Base-by-base conservation (phyloP, 768 basidiomycete species). In the Macrocybe gigantea region DNA sequence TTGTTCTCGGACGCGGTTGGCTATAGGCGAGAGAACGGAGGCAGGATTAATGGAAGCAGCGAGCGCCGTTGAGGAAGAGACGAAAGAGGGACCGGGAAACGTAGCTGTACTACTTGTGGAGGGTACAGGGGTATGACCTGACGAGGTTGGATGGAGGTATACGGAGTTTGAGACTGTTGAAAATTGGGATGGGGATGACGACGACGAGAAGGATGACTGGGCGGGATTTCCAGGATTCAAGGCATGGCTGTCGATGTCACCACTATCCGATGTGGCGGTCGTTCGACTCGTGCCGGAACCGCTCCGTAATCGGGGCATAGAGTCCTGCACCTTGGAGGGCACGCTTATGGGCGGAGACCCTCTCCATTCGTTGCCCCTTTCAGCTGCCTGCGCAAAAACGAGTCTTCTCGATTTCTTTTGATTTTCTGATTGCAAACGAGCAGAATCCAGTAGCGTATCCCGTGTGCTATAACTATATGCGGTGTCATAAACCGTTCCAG, bases 381-480 rank as follows among this genome's bases (percentile, higher is more conserved):
- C 77, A 42, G 83, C 85, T 15, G 85, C 83, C 61, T 89, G 87
- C 39, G 82, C 82, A 60, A 79, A 86, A 9, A 88, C 77, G 51
- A 78, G 71, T 44, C 84, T 79, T 9, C 89, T 76, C 30, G 80
- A 75, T 54, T 82, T 85, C 66, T 85, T 91, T 60, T 89, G 91
- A 48, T 74, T 74, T 62, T 92, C 91, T 49, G 82, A 87, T 56
- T 88, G 88, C 40, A 75, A 57, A 51, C 89, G 81, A 11, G 86
- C 91, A 31, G 88, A 81, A 55, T 90, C 88, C 64, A 90, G 84
- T 11, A 93, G 67, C 0, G 85, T 86, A 44, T 90, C 86, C 55
- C 76, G 74, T 2, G 87, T 92, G 57, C 72, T 85, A 57, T 77
- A 82, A 39, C 89, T 92, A 54, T 38, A 44, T 13, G 48, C 22